phyloP scores from a whole-genome alignment of 2,329 filamentous ascomycete species.

The Orbilia quercus region DNA sequence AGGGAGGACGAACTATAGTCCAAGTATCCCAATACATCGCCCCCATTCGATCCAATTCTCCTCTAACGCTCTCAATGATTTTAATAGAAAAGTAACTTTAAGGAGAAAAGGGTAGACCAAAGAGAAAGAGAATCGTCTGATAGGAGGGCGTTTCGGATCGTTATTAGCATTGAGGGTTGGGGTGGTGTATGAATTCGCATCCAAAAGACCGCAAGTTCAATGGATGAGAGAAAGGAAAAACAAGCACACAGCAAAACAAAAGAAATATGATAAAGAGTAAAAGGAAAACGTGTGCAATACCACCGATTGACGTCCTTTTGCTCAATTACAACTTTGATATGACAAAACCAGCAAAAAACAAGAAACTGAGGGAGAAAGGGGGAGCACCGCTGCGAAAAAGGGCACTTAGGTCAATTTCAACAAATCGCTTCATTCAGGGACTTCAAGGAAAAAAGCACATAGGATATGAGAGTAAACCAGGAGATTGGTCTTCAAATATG shows the following conservation, averaged over 20 bases:
- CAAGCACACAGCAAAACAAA: background rate
- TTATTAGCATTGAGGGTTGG: constrained; percentile 34
- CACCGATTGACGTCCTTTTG: constrained; percentile 37
- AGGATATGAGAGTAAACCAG: constrained; percentile 29
- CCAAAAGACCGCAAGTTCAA: background rate
- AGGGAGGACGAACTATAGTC: too few species aligned
- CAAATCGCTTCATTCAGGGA: constrained; percentile 55
- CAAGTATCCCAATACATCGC: constrained; percentile 1
- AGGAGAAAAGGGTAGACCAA: constrained; percentile 17
- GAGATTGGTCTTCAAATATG: constrained; percentile 13
- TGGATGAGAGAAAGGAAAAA: constrained; percentile 11
- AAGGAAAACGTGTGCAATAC: too few species aligned
- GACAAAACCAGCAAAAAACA: constrained; percentile 26
- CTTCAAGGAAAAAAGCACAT: constrained; percentile 22
- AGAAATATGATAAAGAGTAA: constrained; percentile 24
- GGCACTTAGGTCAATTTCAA: constrained; percentile 50
- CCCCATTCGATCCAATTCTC: constrained; percentile 4
- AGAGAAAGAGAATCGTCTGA: constrained; percentile 38
- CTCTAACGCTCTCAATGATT: constrained; percentile 27
- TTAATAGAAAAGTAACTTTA: background rate
- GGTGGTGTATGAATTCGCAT: constrained; percentile 1
- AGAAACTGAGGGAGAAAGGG: constrained; percentile 8
- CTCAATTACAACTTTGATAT: constrained; percentile 48
- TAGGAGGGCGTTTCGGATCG: constrained; percentile 30
- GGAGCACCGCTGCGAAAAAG: constrained; percentile 15